These are phyloP conservation scores for Polysphondylium violaceum DNA, from an alignment of 78 protist genomes.

Conservation along the genomic window DNA sequence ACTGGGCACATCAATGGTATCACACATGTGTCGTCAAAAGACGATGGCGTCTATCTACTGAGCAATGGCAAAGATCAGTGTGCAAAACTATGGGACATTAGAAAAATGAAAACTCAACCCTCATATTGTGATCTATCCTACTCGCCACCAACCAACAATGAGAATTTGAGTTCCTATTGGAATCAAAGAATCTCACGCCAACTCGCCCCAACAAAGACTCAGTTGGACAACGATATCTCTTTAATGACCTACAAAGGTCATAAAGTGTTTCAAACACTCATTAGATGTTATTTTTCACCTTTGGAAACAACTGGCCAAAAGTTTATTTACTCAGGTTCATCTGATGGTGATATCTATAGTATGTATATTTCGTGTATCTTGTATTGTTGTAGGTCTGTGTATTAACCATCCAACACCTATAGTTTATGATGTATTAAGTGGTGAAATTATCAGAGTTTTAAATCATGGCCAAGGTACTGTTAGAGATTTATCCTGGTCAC, in stretches of 20 bases:
- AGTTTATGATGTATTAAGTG: conserved; percentile 74
- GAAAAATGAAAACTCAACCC: conserved; percentile 70
- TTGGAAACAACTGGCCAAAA: conserved; percentile 87
- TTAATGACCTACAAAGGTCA: conserved; percentile 83
- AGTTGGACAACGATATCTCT: conserved; percentile 59
- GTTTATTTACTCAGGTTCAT: conserved; percentile 86
- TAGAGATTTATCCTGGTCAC: conserved; percentile 69
- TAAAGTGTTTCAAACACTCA: conserved; percentile 78
- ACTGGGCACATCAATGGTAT: conserved; percentile 86
- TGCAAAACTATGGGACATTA: conserved; percentile 91
- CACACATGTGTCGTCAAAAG: conserved; percentile 80
- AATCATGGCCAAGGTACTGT: not conserved
- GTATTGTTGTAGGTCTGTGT: not conserved
- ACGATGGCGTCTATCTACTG: conserved; percentile 83
- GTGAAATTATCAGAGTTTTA: conserved; percentile 32
- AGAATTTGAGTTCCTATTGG: not conserved
- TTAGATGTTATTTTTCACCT: conserved; percentile 88
- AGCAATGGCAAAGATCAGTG: conserved; percentile 86
- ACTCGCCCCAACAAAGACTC: no score
- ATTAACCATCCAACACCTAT: not conserved
- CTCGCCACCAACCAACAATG: not conserved
- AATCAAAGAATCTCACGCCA: conserved; percentile 27
- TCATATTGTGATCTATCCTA: not conserved
- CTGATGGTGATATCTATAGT: conserved; percentile 77
- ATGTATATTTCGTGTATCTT: no score